Conservation (phyloP, 106 monocot genomes). For the Dendrobium chrysotoxum region DNA sequence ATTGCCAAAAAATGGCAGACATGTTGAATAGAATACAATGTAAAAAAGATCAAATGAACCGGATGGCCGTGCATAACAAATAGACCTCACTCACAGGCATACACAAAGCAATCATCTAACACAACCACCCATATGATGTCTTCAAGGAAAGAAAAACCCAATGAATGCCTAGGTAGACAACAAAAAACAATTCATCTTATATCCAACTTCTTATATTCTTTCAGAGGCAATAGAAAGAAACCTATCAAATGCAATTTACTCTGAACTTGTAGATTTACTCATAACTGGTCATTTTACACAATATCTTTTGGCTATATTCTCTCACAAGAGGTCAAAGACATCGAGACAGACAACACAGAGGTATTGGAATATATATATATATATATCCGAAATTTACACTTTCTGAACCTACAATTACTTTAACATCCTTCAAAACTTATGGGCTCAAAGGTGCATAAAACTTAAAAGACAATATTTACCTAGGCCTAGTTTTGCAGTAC, state of each 20-base stretch:
- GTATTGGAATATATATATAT: too few species aligned
- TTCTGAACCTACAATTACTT: too few species aligned
- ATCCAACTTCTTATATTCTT: neutral
- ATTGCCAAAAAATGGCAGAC: neutral
- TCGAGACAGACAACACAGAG: too few species aligned
- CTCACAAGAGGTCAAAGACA: too few species aligned
- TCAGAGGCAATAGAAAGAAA: neutral
- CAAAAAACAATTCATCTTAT: neutral
- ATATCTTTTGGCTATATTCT: too few species aligned
- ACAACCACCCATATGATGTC: neutral
- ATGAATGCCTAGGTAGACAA: neutral
- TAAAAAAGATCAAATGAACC: neutral
- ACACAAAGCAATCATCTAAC: neutral
- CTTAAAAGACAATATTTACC: too few species aligned
- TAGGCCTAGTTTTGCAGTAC: too few species aligned
- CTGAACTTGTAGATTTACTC: too few species aligned
- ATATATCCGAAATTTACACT: too few species aligned
- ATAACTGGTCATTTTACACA: too few species aligned
- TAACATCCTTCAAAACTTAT: too few species aligned
- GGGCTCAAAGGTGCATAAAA: too few species aligned
- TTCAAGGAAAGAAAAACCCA: neutral
- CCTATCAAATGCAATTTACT: neutral
- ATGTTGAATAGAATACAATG: neutral
- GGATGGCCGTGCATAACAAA: neutral
- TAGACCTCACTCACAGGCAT: neutral